Evolutionary conservation across 495 filamentous ascomycete species (phyloP), one percentile per base, ranked within the genome.

Genomic region (Aspergillus kassunensis): DNA sequence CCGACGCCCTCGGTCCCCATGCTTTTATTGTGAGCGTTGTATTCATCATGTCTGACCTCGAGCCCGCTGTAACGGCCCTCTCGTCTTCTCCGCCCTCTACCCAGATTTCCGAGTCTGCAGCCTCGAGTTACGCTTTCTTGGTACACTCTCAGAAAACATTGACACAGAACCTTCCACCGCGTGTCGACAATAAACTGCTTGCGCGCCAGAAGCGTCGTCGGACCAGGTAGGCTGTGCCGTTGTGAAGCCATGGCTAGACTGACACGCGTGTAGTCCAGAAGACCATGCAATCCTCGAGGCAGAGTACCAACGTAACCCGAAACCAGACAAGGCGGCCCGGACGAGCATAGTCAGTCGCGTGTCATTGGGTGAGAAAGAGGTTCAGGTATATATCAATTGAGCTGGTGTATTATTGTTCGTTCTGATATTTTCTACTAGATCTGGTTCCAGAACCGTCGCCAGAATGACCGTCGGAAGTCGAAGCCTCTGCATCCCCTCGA

Each of bases 391-490:
- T 49, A n/a, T 18, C 29, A 27, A 7, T 5, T 30, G 4, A 47
- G 18, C 23, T 18, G 19, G 24, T 58, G 56, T 62, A 59, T 60
- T 2, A 37, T n/a, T 46, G 27, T 10, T 57, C 52, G 36, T 45
- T 50, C 35, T 44, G 23, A 44, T 54, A 34, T 40, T 47, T 30
- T 52, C 52, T 41, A 44, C 24, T 65, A 98, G 93, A 96, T 99
- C 59, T 99, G 95, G 95, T 99, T 99, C 70, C 95, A 97, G 65
- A 99, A 99, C 60, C 84, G 91, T 64, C 82, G 95, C 54, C 95
- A 99, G 65, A 95, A 91, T 70, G 86, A 91, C 61, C 83, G 95
- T 49, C 82, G 95, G 50, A 95, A 92, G 74, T 88, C 90, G 47
- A 87, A 89, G 54, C 93, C 93, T 21, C 75, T 96, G 16, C 79